A percentile compares a stretch with the other conserved stretches of the same genome.
Conservation (phyloP, 768 basidiomycete genomes). For the Holtermannia corniformis region DNA sequence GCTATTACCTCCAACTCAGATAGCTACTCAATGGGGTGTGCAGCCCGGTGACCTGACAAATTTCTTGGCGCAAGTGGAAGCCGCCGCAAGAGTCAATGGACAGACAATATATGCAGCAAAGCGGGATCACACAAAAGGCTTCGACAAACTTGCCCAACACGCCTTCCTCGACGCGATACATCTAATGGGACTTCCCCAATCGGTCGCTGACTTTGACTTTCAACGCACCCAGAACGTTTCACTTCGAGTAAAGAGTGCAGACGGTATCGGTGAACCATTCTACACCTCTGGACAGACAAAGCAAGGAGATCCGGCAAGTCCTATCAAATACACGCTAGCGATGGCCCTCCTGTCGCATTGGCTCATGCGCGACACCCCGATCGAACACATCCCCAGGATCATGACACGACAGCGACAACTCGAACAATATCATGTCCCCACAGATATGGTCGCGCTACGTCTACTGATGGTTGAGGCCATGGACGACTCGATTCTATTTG, state of each 20-base stretch:
- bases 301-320: slow-evolving; percentile 10
- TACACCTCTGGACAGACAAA: slow-evolving; percentile 8
- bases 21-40: slow-evolving; percentile 8
- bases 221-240: slow-evolving; percentile 2
- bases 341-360: slow-evolving; percentile 10
- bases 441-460: neutral
- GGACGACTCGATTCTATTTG: slow-evolving; percentile 14
- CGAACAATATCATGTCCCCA: neutral
- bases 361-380: neutral
- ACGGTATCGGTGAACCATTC: slow-evolving; percentile 4
- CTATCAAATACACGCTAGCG: slow-evolving; percentile 12
- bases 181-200: slow-evolving; percentile 3
- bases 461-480: slow-evolving; percentile 8
- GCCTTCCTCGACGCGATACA: slow-evolving; percentile 8
- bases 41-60: slow-evolving; percentile 4
- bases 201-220: slow-evolving; percentile 2
- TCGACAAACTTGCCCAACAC: slow-evolving; percentile 2
- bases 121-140: slow-evolving; percentile 14
- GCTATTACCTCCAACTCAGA: slow-evolving; percentile 7
- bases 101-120: slow-evolving; percentile 6
- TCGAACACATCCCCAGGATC: neutral
- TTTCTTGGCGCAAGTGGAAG: slow-evolving; percentile 4
- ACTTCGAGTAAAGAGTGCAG: slow-evolving; percentile 9
- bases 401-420: neutral
- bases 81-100: neutral